A percentile compares a stretch with the other conserved stretches of the same genome.
Evolutionary conservation across 2,329 filamentous ascomycete species (phyloP).

Genomic region (Coleophoma crateriformis): DNA sequence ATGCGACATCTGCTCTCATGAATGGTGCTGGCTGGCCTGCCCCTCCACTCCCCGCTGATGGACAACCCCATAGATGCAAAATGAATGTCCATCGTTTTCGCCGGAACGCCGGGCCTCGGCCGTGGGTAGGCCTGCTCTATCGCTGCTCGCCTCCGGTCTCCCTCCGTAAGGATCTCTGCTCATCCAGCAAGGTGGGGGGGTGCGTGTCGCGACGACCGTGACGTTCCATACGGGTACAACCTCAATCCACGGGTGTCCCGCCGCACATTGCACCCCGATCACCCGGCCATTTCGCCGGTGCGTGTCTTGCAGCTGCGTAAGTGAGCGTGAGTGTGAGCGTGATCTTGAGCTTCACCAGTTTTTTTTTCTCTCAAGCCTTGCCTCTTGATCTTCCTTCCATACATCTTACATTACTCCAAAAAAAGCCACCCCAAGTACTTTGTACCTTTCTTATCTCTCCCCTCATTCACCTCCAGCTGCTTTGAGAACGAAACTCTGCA

Average conservation of each 20-base stretch:
- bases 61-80: neutral
- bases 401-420: neutral
- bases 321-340: neutral
- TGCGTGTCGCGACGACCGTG: neutral
- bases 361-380: too few relatives aligned
- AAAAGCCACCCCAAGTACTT: neutral
- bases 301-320: too few relatives aligned
- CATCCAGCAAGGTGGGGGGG: neutral
- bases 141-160: too few relatives aligned
- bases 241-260: neutral
- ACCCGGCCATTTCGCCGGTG: neutral
- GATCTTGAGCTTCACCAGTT: neutral
- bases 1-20: neutral
- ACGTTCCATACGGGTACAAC: conserved; percentile 1
- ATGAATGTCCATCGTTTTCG: neutral
- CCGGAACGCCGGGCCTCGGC: neutral
- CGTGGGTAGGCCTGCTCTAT: neutral
- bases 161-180: too few relatives aligned
- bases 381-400: neutral
- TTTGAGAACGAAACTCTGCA: neutral
- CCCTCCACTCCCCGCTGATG: too few relatives aligned
- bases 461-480: neutral
- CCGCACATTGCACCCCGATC: neutral
- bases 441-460: neutral
- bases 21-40: too few relatives aligned